Evolutionary conservation across 1,284 basidiomycete species (phyloP).

Genomic region (Trametes polyzona): DNA sequence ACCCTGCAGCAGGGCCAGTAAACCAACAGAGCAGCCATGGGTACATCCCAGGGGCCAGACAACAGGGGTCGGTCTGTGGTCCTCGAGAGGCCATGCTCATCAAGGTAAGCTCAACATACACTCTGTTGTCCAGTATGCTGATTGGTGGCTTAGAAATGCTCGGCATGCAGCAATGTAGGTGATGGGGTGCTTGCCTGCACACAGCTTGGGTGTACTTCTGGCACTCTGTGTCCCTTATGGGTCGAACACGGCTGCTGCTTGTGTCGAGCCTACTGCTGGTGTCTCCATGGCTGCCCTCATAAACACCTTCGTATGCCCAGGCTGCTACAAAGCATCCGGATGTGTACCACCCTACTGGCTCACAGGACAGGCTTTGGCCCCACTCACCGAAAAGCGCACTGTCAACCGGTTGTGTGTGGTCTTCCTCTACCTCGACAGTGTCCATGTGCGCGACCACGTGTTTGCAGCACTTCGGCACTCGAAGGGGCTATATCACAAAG

Average conservation of each 20-base stretch:
- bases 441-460: not conserved
- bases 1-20: not conserved
- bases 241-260: not conserved
- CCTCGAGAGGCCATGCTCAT: not conserved
- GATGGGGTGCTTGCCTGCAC: not conserved
- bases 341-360: not conserved
- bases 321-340: not conserved
- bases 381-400: not conserved
- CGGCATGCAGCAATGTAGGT: not conserved
- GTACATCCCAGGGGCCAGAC: not conserved
- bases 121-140: not conserved
- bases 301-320: not conserved
- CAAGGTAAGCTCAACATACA: not conserved
- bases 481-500: not conserved
- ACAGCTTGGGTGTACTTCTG: not conserved
- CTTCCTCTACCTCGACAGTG: not conserved
- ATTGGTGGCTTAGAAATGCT: not conserved
- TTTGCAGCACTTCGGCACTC: not conserved
- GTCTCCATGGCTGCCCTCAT: not conserved
- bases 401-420: not conserved
- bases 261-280: not conserved
- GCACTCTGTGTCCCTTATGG: not conserved
- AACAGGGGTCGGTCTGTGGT: not conserved
- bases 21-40: not conserved
- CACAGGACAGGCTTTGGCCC: not conserved